These are phyloP conservation scores for Apophysomyces ossiformis DNA, from an alignment of 371 early-diverging fungal species.

Conservation along the genomic window DNA sequence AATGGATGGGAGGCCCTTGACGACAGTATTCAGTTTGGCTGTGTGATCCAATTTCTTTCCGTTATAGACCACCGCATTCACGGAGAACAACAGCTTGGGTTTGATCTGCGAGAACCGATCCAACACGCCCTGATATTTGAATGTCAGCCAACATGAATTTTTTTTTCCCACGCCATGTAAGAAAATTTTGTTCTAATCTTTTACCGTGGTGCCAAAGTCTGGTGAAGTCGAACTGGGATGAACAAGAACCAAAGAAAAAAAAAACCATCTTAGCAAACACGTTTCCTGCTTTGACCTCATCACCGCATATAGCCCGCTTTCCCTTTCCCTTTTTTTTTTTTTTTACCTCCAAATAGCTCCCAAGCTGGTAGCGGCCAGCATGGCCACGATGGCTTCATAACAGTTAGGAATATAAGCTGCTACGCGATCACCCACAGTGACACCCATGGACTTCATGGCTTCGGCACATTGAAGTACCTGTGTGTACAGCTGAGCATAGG, in stretches of 20 bases:
- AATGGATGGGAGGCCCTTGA: slow-evolving; percentile 60
- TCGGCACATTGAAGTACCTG: slow-evolving; percentile 74
- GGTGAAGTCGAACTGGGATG: slow-evolving; percentile 79
- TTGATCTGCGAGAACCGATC: slow-evolving; percentile 95
- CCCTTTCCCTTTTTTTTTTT: not conserved
- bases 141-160: not conserved
- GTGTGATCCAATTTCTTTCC: slow-evolving; percentile 84
- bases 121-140: slow-evolving; percentile 75
- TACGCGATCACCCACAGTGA: slow-evolving; percentile 88
- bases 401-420: slow-evolving; percentile 95
- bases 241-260: not conserved
- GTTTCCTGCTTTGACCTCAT: too few species aligned
- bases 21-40: slow-evolving; percentile 76
- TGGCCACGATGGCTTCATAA: slow-evolving; percentile 82
- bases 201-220: slow-evolving; percentile 90
- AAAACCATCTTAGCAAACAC: too few species aligned
- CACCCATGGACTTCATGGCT: slow-evolving; percentile 74
- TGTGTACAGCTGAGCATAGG: slow-evolving; percentile 79
- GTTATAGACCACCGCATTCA: slow-evolving; percentile 90
- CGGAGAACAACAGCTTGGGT: slow-evolving; percentile 92
- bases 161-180: slow-evolving; percentile 15
- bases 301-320: too few species aligned
- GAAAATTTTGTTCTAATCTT: slow-evolving; percentile 7
- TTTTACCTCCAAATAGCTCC: slow-evolving; percentile 95
- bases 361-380: slow-evolving; percentile 92